These are phyloP conservation scores for Amoeboradix gromovi DNA, from an alignment of 371 early-diverging fungal species.

Conservation along the genomic window DNA sequence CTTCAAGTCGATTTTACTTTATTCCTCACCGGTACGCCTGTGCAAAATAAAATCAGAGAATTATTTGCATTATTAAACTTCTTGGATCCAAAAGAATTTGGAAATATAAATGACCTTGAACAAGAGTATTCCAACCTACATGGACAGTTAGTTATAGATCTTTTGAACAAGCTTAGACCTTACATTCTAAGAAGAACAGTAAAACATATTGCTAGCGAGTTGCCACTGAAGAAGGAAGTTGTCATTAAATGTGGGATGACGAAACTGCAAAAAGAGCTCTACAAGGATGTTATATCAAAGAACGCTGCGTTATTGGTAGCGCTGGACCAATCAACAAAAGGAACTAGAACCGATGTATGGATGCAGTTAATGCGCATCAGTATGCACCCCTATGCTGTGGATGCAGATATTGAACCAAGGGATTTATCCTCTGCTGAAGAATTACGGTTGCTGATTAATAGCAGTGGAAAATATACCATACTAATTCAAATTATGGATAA, in stretches of 20 bases:
- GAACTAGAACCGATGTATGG: neutral
- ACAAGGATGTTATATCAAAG: conserved; percentile 82
- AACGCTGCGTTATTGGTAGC: conserved; percentile 25
- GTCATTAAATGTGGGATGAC: conserved; percentile 86
- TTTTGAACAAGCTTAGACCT: conserved; percentile 88
- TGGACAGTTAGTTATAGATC: conserved; percentile 58
- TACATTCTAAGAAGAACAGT: conserved; percentile 69
- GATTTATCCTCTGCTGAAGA: neutral
- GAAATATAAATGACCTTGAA: conserved; percentile 67
- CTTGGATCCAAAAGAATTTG: conserved; percentile 81
- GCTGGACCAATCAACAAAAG: neutral
- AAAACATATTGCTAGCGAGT: conserved; percentile 3
- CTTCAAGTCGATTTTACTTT: conserved; percentile 66
- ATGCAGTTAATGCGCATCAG: neutral
- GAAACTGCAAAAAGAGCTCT: conserved; percentile 86
- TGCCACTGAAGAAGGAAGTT: conserved; percentile 84
- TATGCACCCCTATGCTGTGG: neutral
- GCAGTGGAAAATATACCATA: neutral
- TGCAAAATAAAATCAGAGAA: conserved; percentile 95
- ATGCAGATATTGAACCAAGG: neutral
- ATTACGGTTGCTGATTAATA: neutral
- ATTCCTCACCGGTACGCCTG: conserved; percentile 92
- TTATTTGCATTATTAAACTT: conserved; percentile 97
- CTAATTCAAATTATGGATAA: neutral
- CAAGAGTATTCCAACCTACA: conserved; percentile 12